Evolutionary conservation across 2,329 filamentous ascomycete genomes (phyloP).

Genomic region (Dothideomycetidae sp.): DNA sequence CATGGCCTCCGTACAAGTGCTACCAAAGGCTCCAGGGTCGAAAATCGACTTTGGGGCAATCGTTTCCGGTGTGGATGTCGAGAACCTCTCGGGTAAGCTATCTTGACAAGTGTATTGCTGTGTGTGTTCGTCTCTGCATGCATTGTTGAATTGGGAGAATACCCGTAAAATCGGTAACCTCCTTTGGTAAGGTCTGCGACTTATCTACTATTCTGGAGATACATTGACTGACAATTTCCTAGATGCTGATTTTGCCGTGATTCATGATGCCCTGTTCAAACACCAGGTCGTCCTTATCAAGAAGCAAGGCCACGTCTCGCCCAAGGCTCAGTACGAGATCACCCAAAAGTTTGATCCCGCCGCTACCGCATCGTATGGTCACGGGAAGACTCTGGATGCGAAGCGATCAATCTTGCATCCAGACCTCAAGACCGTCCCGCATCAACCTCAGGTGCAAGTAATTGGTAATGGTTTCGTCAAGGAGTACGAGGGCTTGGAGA

Average conservation of each 20-base stretch:
- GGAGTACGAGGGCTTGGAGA: constrained; percentile 54
- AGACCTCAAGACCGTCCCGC: constrained; percentile 65
- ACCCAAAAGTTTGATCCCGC: constrained; percentile 60
- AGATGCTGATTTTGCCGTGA: constrained; percentile 50
- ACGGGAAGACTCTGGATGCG: constrained; percentile 58
- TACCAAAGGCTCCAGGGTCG: constrained; percentile 14
- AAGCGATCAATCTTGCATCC: constrained; percentile 57
- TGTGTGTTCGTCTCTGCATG: background rate
- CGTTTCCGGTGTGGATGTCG: constrained; percentile 18
- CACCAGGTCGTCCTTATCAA: constrained; percentile 60
- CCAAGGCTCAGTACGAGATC: constrained; percentile 58
- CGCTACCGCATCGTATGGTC: constrained; percentile 48
- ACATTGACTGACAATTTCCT: constrained; percentile 11
- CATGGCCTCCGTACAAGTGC: constrained; percentile 17
- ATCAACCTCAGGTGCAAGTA: constrained; percentile 67
- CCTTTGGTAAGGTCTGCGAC: constrained; percentile 20
- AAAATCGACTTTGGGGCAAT: constrained; percentile 18
- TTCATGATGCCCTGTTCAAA: constrained; percentile 52
- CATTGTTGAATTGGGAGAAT: constrained; percentile 5
- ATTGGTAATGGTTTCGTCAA: constrained; percentile 61
- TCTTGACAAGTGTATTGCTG: background rate
- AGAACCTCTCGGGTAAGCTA: constrained; percentile 14
- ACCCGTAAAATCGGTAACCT: constrained; percentile 40
- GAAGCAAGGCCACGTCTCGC: constrained; percentile 47
- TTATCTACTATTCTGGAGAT: constrained; percentile 2